These are phyloP conservation scores for Eutrema japonicum DNA, from an alignment of 345 rosid genomes.

Conservation along the genomic window DNA sequence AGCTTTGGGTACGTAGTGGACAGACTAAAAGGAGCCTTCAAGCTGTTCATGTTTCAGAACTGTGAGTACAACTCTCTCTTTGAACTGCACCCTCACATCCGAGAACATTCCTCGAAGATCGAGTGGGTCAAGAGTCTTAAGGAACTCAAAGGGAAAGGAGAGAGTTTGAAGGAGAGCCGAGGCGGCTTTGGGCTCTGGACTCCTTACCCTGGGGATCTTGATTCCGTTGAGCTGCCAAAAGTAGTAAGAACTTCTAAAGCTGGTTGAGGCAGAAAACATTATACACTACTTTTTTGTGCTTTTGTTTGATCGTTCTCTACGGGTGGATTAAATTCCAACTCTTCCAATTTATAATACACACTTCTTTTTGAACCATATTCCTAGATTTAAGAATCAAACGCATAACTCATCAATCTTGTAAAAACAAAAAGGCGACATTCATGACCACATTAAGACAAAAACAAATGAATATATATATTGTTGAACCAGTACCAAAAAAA, in stretches of 20 bases:
- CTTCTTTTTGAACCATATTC: background rate
- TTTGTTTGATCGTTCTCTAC: slow-evolving; percentile 5
- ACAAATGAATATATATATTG: slow-evolving; percentile 20
- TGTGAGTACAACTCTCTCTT: slow-evolving; percentile 92
- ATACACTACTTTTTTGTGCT: slow-evolving; percentile 5
- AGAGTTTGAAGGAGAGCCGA: slow-evolving; percentile 74
- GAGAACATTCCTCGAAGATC: slow-evolving; percentile 95
- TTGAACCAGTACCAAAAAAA: background rate
- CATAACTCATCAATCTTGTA: background rate
- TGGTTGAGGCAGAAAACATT: slow-evolving; percentile 52
- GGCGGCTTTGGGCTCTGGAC: slow-evolving; percentile 97
- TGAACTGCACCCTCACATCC: slow-evolving; percentile 81
- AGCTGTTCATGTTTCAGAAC: slow-evolving; percentile 86
- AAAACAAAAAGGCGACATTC: background rate
- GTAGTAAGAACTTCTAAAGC: slow-evolving; percentile 91
- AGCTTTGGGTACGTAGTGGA: slow-evolving; percentile 88
- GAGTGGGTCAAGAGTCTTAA: slow-evolving; percentile 87
- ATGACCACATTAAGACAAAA: background rate
- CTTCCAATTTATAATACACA: slow-evolving; percentile 4
- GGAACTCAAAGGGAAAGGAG: slow-evolving; percentile 82
- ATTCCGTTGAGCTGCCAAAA: slow-evolving; percentile 65
- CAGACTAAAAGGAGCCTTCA: slow-evolving; percentile 70
- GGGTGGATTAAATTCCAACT: slow-evolving; percentile 13
- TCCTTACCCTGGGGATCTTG: slow-evolving; percentile 84
- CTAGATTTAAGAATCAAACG: slow-evolving; percentile 1